Evolutionary conservation across 176 grass and related monocot genomes (phyloP), one percentile per base, ranked within the genome.

Genomic region (Avena eriantha): DNA sequence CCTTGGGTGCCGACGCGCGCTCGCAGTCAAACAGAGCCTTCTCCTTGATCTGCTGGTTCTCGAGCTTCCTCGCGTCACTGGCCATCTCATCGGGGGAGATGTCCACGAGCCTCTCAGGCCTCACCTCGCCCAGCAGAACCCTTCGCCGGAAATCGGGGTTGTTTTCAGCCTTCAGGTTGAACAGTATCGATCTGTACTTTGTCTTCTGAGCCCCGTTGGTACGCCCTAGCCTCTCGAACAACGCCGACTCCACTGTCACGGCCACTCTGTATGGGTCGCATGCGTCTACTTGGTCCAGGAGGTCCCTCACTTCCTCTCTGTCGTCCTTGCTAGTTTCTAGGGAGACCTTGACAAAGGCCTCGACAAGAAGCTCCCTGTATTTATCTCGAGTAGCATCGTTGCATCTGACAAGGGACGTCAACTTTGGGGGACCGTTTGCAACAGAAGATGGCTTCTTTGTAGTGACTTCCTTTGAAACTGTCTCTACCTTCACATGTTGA

Each of bases 161-260:
- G 77, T 94, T 97, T 23, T 92, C 92, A 2, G 87, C 95, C 60
- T 86, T 97, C 47, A 94, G 71, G 61, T 97, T 97, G 74, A 97
- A 97, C 86, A 97, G 87, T 73, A 97, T 92, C 33, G 95, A 97
- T 47, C 95, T 89, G 70, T 97, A 97, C 51, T 97, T 97, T 45
- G 67, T 54, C 88, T 97, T 97, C 5, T 97, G 90, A 70, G 86
- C 3, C 47, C 95, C 95, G 17, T 83, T 97, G 3, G 92, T 89
- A 76, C 73, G 65, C 17, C 95, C 92, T n/a, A 97, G 64, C 68
- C n/a, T 97, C 83, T 92, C 90, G 73, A 94, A 97, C 68, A 97
- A 15, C 8, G 80, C 80, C 0, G 95, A 97, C 59, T 97, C 92
- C 19, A 92, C 77, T 31, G 81, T 97, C 33, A 94, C 95, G 7